A percentile compares a stretch with the other conserved stretches of the same genome.
phyloP scores from a whole-genome alignment of 257 asterid species.

The Fraxinus cuspidata region DNA sequence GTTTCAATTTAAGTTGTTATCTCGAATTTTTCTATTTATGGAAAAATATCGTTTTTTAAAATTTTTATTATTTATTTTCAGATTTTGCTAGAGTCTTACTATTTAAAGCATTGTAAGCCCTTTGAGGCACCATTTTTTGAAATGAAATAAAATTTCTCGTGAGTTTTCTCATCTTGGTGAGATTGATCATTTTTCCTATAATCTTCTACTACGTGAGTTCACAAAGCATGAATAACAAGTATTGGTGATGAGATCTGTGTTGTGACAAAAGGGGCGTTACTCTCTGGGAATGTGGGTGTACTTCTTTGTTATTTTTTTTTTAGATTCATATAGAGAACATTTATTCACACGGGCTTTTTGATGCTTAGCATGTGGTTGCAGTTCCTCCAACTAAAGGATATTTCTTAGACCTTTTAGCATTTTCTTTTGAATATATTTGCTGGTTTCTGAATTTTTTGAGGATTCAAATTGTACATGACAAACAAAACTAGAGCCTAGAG shows the following conservation, averaged over 20 bases:
- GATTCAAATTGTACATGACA: background rate
- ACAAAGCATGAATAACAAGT: background rate
- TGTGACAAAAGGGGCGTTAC: background rate
- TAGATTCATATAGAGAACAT: background rate
- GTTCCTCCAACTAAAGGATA: background rate
- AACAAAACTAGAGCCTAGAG: background rate
- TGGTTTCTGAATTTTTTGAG: conserved; percentile 6
- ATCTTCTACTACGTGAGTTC: too few relatives aligned
- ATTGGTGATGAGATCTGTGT: background rate
- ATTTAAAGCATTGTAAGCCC: too few relatives aligned
- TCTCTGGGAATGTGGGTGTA: background rate
- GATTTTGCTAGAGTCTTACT: too few relatives aligned
- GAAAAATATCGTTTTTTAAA: too few relatives aligned
- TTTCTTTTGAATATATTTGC: background rate
- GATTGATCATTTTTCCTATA: too few relatives aligned
- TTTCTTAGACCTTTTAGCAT: conserved; percentile 5
- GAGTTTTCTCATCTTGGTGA: too few relatives aligned
- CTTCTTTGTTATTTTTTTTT: too few relatives aligned
- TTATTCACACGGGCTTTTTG: background rate
- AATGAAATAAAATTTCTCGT: too few relatives aligned
- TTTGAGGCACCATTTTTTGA: too few relatives aligned
- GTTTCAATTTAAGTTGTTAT: too few relatives aligned
- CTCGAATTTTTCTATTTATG: too few relatives aligned
- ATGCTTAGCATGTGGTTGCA: background rate
- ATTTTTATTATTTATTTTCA: too few relatives aligned